Conservation (phyloP, 805 yeast species). For the Saturnispora besseyi region DNA sequence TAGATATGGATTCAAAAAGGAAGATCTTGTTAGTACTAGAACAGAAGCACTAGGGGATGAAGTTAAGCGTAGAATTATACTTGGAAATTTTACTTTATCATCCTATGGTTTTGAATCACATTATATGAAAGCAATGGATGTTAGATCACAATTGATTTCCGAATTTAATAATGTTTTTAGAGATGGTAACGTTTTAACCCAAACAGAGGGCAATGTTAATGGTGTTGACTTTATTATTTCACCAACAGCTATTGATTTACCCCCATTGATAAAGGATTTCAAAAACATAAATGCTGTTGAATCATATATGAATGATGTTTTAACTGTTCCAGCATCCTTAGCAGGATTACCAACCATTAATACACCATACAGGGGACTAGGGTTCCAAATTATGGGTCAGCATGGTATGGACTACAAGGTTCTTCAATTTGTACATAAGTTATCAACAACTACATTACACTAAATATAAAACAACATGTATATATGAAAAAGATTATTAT, state of each 20-base stretch:
- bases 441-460: neutral
- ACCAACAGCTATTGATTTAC: slow-evolving; percentile 59
- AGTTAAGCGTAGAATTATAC: slow-evolving; percentile 70
- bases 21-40: slow-evolving; percentile 46
- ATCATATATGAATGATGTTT: slow-evolving; percentile 69
- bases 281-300: slow-evolving; percentile 35
- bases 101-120: slow-evolving; percentile 67
- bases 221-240: slow-evolving; percentile 61
- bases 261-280: slow-evolving; percentile 29
- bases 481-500: neutral
- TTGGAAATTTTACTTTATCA: slow-evolving; percentile 82
- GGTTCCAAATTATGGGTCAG: slow-evolving; percentile 80
- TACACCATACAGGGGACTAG: slow-evolving; percentile 53
- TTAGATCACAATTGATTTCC: slow-evolving; percentile 49
- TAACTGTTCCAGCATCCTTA: slow-evolving; percentile 84
- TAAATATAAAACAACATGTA: neutral
- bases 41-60: slow-evolving; percentile 65
- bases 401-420: slow-evolving; percentile 70
- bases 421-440: slow-evolving; percentile 29
- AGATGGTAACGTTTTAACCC: slow-evolving; percentile 34
- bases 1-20: slow-evolving; percentile 60
- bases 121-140: slow-evolving; percentile 62
- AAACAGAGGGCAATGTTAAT: slow-evolving; percentile 8
- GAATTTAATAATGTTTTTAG: slow-evolving; percentile 63
- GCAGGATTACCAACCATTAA: slow-evolving; percentile 86